phyloP scores from a whole-genome alignment of 768 basidiomycete genomes.

The Boletellus ananas region DNA sequence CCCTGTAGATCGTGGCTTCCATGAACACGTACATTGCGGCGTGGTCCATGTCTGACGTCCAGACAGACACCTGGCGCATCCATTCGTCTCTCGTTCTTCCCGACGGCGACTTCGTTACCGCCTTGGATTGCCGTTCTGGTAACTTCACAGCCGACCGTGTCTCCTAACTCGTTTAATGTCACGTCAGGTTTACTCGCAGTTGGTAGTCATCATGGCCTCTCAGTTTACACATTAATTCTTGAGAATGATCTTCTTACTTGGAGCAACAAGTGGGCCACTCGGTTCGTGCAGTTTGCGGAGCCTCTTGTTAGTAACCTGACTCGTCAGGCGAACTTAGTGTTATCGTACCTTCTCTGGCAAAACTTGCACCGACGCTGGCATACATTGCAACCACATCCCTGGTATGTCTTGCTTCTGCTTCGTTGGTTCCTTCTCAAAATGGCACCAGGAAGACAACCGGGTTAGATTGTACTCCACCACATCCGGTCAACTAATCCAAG shows the following conservation, averaged over 20 bases:
- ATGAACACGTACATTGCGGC: constrained; percentile 65
- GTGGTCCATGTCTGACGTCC: constrained; percentile 72
- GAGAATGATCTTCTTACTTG: constrained; percentile 83
- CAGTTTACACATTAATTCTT: constrained; percentile 72
- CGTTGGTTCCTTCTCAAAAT: constrained; percentile 5
- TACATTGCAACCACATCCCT: constrained; percentile 63
- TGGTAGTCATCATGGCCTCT: constrained; percentile 55
- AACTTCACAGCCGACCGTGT: constrained; percentile 8
- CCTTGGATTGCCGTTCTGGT: constrained; percentile 78
- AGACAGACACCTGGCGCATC: constrained; percentile 66
- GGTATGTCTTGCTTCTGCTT: constrained; percentile 36
- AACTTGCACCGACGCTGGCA: constrained; percentile 74
- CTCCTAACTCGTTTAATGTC: constrained; percentile 23
- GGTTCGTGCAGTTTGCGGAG: constrained; percentile 39
- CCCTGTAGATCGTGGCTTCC: constrained; percentile 65
- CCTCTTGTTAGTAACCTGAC: constrained; percentile 10
- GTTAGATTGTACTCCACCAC: constrained; percentile 72
- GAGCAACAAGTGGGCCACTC: constrained; percentile 71
- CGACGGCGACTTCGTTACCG: constrained; percentile 49
- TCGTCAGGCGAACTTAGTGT: constrained; percentile 35
- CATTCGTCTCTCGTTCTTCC: constrained; percentile 78
- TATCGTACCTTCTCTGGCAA: constrained; percentile 46
- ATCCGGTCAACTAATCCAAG: constrained; percentile 63
- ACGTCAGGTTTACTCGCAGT: constrained; percentile 70
- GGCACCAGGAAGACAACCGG: constrained; percentile 47